Evolutionary conservation across 441 rosid species (phyloP).

Genomic region (Populus tomentosa): DNA sequence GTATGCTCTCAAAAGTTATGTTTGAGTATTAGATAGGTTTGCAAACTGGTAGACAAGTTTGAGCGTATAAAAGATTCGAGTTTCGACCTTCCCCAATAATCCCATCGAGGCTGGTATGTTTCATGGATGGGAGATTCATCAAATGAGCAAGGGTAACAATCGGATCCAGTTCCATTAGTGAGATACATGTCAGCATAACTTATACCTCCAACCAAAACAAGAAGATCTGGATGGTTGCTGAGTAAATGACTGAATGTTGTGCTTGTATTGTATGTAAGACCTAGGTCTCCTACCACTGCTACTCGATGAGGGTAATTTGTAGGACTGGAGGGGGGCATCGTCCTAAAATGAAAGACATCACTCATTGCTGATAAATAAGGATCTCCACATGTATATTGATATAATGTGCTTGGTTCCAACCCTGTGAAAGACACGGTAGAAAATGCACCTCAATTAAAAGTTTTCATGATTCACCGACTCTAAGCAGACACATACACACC

Average conservation of each 20-base stretch:
- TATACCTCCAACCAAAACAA: constrained; percentile 45
- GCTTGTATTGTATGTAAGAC: constrained; percentile 51
- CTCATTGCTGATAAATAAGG: constrained; percentile 44
- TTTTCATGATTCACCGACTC: not conserved
- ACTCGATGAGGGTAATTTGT: constrained; percentile 39
- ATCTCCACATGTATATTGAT: constrained; percentile 56
- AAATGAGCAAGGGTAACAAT: constrained; percentile 47
- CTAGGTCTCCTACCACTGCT: constrained; percentile 51
- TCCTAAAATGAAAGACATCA: constrained; percentile 22
- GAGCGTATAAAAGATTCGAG: not conserved
- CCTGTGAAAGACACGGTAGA: constrained; percentile 25
- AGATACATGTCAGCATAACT: constrained; percentile 49
- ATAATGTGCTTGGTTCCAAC: constrained; percentile 36
- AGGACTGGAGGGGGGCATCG: constrained; percentile 35
- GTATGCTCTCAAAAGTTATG: not conserved
- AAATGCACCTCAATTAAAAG: not conserved
- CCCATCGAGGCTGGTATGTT: constrained; percentile 67
- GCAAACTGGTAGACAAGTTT: not conserved
- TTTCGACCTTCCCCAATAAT: constrained; percentile 57
- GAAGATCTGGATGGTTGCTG: constrained; percentile 48
- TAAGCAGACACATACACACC: not conserved
- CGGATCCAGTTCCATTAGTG: constrained; percentile 47
- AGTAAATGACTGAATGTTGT: constrained; percentile 39
- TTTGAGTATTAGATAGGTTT: not conserved
- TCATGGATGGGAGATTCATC: constrained; percentile 37